A percentile compares a stretch with the other conserved stretches of the same genome.
These are phyloP conservation scores for Aphanomyces stellatus DNA, from an alignment of 352 stramenopile genomes.

Conservation along the genomic window DNA sequence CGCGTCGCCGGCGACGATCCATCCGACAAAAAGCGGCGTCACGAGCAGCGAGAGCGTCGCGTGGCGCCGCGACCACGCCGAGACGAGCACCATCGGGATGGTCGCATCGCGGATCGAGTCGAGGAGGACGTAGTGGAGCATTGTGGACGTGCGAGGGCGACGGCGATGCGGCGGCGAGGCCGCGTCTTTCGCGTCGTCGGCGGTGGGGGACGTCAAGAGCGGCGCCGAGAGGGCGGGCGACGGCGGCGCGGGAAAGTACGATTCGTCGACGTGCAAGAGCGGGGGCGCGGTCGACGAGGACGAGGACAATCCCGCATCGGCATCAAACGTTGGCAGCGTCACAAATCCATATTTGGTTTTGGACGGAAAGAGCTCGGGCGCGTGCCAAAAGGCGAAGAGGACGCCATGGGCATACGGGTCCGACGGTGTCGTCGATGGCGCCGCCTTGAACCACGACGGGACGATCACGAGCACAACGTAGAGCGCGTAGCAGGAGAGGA, in stretches of 20 bases:
- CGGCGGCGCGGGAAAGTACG: slow-evolving; percentile 6
- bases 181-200: neutral
- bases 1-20: slow-evolving; percentile 35
- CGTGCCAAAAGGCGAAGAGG: slow-evolving; percentile 73
- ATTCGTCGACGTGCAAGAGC: slow-evolving; percentile 27
- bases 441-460: neutral
- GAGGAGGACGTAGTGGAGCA: slow-evolving; percentile 39
- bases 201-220: slow-evolving; percentile 5
- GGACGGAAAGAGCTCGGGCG: slow-evolving; percentile 22
- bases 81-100: slow-evolving; percentile 55
- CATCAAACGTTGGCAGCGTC: neutral
- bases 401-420: slow-evolving; percentile 24
- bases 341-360: slow-evolving; percentile 7
- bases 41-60: slow-evolving; percentile 76
- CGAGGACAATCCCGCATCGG: neutral
- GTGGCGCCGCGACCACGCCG: slow-evolving; percentile 69
- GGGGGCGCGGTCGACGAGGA: neutral
- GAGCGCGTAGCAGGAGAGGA: neutral
- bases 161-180: too few species aligned
- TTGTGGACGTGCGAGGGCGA: too few species aligned
- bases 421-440: neutral
- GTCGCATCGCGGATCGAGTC: slow-evolving; percentile 54
- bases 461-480: slow-evolving; percentile 12
- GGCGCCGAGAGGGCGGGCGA: neutral
- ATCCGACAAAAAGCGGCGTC: slow-evolving; percentile 80